Conservation (phyloP, 1,139 yeast species). For the Pichia sp. region DNA sequence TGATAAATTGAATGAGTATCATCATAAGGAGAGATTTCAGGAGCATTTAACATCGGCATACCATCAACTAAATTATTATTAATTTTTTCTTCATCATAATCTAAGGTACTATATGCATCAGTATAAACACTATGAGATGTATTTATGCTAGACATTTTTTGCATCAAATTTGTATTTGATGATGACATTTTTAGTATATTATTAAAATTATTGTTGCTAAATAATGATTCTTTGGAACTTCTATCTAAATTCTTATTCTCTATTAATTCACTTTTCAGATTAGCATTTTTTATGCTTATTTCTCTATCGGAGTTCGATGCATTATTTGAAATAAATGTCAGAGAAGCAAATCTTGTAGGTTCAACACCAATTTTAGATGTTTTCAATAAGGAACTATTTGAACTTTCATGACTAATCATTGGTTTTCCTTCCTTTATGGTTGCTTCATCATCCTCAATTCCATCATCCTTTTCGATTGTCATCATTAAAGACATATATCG, state of each 20-base stretch:
- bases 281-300: constrained; percentile 18
- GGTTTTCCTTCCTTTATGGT: not conserved
- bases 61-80: not conserved
- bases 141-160: constrained; percentile 7
- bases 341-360: constrained; percentile 14
- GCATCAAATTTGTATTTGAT: not conserved
- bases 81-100: constrained; percentile 6
- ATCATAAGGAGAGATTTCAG: constrained; percentile 8
- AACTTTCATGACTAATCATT: constrained; percentile 1
- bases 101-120: constrained; percentile 11
- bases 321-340: constrained; percentile 13
- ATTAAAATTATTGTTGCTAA: constrained; percentile 1
- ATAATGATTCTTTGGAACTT: constrained; percentile 10
- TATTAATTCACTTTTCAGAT: constrained; percentile 19
- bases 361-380: not conserved
- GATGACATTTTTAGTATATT: too few relatives aligned
- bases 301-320: constrained; percentile 5
- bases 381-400: not conserved
- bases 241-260: constrained; percentile 6
- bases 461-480: not conserved
- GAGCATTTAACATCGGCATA: not conserved
- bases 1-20: constrained; percentile 22
- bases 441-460: not conserved
- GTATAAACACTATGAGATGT: constrained; percentile 10
- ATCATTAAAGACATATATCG: not conserved